Evolutionary conservation across 23 red algal species (phyloP), one percentile per base, ranked within the genome.

Genomic region (Gracilariopsis chorda): DNA sequence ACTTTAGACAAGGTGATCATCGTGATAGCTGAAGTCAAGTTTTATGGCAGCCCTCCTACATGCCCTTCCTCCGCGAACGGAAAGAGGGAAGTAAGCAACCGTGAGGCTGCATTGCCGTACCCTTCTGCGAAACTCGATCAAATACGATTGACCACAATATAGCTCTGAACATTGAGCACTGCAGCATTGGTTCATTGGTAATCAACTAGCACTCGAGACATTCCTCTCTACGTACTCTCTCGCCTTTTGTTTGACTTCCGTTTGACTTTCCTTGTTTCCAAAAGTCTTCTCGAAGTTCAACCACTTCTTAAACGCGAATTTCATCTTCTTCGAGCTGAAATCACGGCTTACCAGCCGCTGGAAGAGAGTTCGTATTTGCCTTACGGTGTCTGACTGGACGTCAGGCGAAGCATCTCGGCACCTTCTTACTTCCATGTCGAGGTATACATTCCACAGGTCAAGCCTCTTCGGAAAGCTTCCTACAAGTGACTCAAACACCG

Each of bases 391-490:
- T 7, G 0, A 21, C 17, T 21, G 51, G 25, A 29, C 46, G 3
- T 89, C 44, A 39, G 53, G 45, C 32, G 63, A 76, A 29, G 62
- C 67, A 17, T 52, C 34, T 49, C 29, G 64, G 40, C 51, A 68
- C 24, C 84, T 23, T 48, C 75, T 39, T 30, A 55, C 61, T 77
- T 99, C 97, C 88, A 96, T 93, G 57, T 99, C 97, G 5, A 96
- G 42, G 64, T 99, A 99, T 30, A 99, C 76, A 67, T 92, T 94
- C 97, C 97, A 99, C 17, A 99, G 51, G 65, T 99, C 97, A 46
- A 99, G 58, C 10, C 97, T 93, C 77, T 94, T 95, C 24, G 97
- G 97, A 46, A 94, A 92, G 27, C 90, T 88, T 49, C 61, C 91
- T 9, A 96, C 83, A 32, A 99, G 65, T 27, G 73, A 87, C 74